Conservation (phyloP, 73 alveolate species). For the Tetrahymena thermophila region DNA sequence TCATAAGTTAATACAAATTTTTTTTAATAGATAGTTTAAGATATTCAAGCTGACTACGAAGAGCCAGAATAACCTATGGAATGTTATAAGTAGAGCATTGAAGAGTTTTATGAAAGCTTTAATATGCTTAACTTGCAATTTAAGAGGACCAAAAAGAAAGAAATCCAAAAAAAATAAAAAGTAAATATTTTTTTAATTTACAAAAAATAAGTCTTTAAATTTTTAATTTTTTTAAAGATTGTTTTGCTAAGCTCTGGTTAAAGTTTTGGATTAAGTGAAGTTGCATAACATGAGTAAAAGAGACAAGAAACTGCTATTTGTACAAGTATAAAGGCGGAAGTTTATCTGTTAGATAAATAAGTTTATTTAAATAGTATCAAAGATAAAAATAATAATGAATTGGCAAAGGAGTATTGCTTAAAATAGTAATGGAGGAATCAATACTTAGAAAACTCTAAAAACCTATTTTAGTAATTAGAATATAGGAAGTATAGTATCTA, state of each 20-base stretch:
- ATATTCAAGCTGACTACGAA: neutral
- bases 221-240: neutral
- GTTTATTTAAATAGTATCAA: neutral
- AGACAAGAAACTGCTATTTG: neutral
- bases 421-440: neutral
- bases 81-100: neutral
- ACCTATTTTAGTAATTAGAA: neutral
- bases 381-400: neutral
- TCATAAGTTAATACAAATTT: neutral
- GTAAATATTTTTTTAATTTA: neutral
- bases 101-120: neutral
- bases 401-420: neutral
- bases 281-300: neutral
- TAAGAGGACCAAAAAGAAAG: neutral
- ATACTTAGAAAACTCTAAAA: neutral
- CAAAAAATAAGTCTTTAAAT: neutral
- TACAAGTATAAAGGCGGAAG: neutral
- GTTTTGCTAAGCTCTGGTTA: neutral
- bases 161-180: neutral
- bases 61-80: neutral
- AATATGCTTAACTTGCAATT: neutral
- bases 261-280: neutral
- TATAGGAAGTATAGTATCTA: neutral
- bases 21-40: neutral
- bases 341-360: neutral